Evolutionary conservation across 345 rosid species (phyloP), one percentile per base, ranked within the genome.

Genomic region (Noccaea caerulescens): DNA sequence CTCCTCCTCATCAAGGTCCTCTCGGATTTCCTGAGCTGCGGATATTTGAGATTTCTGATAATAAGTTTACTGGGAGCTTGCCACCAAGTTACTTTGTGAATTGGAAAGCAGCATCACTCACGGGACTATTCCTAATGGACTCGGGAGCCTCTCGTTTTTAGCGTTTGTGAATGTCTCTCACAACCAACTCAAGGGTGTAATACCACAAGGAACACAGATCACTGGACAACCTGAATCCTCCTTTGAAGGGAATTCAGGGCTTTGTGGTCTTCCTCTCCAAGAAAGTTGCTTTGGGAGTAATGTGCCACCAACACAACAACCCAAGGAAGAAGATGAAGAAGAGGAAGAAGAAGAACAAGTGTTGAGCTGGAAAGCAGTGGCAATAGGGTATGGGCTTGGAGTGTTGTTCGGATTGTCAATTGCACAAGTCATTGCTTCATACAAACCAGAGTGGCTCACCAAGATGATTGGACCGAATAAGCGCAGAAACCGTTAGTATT

Each of bases 1-100:
- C 67, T 59, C 55, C 55, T 43, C 54, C 32, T 52, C 11, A 18
- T 43, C 18, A 71, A 52, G 69, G 69, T 20, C 68, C 76, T 62
- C 62, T 71, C 0, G 69, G 13, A 0, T 71, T 71, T 52, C 54
- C 69, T 0, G 18, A 52, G 38, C 16, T 71, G 12, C 25, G n/a
- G 1, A 61, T 71, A 42, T 2, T 71, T 42, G 62, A 61, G n/a
- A 14, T 71, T 33, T 9, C 76, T 0, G 30, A 52, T 2, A 71
- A 71, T 8, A 71, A 42, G 0, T 71, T 71, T 36, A 61, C 18
- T 0, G 69, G 75, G n/a, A 53, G 46, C 46, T 43, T 71, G 63
- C 46, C 55, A 23, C 16, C 39, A 43, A 33, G 4, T 4, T 71
- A 42, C 55, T 71, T 71, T 53, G 30, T 52, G 1, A 62, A 71